Base-by-base conservation (phyloP, 306 rosid species). In the Chamaecrista fasciculata region DNA sequence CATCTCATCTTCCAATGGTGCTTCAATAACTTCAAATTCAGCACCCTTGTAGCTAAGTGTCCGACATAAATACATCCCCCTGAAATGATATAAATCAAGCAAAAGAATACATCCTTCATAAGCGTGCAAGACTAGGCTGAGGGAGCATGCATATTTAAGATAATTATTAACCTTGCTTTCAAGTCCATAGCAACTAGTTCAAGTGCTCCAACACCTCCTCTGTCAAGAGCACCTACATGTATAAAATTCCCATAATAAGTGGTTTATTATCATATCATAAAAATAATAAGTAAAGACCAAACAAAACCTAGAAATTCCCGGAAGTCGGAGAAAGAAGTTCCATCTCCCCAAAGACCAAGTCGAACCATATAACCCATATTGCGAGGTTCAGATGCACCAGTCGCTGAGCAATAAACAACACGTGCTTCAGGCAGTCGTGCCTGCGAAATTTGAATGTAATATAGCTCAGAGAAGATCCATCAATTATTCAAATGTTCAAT, bases 151-250 rank as follows among this genome's bases (percentile, higher is more conserved):
- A 18, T 18, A 58, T 9, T 39, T 64, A 62, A 43, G 56, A 79
- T 61, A 59, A 42, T 58, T 74, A 49, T 23, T 23, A 78, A 91
- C 99, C 97, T 94, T 76, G 99, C 97, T 94, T 94, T 94, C 99
- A 94, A 91, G 86, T 94, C 99, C 99, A 94, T 94, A 71, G 99
- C 99, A 84, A 94, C 99, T 84, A 94, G 89, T 89, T 94, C 99
- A 4, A 94, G 83, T 59, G 99, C 99, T 83, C 99, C 99, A 73
- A 94, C 99, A 59, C 99, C 97, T 55, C 96, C 97, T 82, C 91
- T 91, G 52, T 94, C 99, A 70, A 94, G 81, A 55, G 96, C 96
- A 79, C 84, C 99, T 94, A 83, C 79, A 86, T 2, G 3, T 9
- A 71, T 39, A 51, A 33, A 66, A 50, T 21, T 67, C 20, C 19